Base-by-base conservation (phyloP, 176 grass and related monocot genomes). In the Aegilops sharonensis region DNA sequence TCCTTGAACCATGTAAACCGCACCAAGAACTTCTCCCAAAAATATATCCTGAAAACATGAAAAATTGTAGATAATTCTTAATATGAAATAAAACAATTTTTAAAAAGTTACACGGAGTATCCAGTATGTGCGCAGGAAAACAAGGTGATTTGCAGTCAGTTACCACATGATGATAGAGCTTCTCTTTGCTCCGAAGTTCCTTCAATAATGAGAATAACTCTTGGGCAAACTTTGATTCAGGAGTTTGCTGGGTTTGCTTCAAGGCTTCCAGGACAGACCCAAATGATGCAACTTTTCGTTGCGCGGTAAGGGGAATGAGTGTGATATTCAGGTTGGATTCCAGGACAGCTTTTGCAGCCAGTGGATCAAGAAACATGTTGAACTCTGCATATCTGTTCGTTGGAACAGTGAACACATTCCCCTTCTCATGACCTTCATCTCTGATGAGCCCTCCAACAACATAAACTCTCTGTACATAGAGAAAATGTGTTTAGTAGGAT, bases 351-450 rank as follows among this genome's bases (percentile, higher is more conserved):
- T 91, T 96, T 10, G 92, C 89, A 37, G 97, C 92, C 79, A 89
- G 24, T 27, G 94, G 97, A 90, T 98, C 97, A 47, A 98, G 94
- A 80, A 92, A 98, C 78, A 95, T 89, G 82, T 95, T 98, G 47
- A 96, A 90, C 65, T 98, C 96, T 11, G 96, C 86, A 43, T 92
- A 91, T 68, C 30, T 86, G 48, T 95, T 98, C 9, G 86, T 62
- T 23, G 79, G 88, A 63, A 98, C 87, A 3, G 87, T 90, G 79
- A 94, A 94, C 72, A 98, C 75, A 77, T 98, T 94, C 77, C 97
- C 94, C 47, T 77, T 90, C 10, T 90, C 87, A 78, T 56, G 77
- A 3, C 48, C 34, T 14, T 40, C 72, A 81, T 88, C 89, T 59
- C 37, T 85, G 59, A 95, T 40, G 63, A 89, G 67, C 45, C 94